Conservation (phyloP, 108 stramenopile genomes). For the Aurantiochytrium sp. region DNA sequence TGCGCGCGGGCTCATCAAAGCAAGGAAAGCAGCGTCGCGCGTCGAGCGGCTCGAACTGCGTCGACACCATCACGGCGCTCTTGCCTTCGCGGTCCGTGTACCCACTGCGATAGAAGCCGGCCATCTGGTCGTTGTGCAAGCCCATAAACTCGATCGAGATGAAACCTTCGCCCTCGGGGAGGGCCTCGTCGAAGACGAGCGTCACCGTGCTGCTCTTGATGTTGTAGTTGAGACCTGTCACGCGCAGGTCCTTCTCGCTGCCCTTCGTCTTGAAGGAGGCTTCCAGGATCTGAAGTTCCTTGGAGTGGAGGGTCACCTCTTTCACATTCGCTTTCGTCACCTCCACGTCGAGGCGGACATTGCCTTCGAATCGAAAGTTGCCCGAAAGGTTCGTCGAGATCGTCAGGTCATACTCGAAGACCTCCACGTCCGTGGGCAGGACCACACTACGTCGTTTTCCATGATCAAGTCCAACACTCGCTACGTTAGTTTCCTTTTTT, state of each 20-base stretch:
- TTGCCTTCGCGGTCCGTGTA: constrained; percentile 73
- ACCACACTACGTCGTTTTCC: background rate
- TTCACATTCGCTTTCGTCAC: background rate
- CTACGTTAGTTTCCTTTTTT: too few species aligned
- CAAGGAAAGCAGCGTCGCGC: constrained; percentile 77
- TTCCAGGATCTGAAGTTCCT: background rate
- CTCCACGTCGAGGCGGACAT: background rate
- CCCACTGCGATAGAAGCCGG: constrained; percentile 78
- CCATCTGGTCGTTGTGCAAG: constrained; percentile 86
- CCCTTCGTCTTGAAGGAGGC: background rate
- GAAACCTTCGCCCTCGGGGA: background rate
- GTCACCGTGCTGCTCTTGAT: constrained; percentile 8
- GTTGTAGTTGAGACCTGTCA: background rate
- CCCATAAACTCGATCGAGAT: constrained; percentile 68
- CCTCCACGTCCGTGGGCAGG: background rate
- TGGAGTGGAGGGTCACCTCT: background rate
- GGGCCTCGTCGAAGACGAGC: background rate
- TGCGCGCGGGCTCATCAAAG: constrained; percentile 92
- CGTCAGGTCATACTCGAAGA: background rate
- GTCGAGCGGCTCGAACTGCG: constrained; percentile 93
- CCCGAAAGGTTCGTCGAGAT: background rate
- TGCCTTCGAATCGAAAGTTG: background rate
- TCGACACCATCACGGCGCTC: constrained; percentile 72
- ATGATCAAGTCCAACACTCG: background rate
- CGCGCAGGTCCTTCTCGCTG: background rate